These are phyloP conservation scores for Aureobasidium lini DNA, from an alignment of 2,329 filamentous ascomycete species.

Conservation along the genomic window DNA sequence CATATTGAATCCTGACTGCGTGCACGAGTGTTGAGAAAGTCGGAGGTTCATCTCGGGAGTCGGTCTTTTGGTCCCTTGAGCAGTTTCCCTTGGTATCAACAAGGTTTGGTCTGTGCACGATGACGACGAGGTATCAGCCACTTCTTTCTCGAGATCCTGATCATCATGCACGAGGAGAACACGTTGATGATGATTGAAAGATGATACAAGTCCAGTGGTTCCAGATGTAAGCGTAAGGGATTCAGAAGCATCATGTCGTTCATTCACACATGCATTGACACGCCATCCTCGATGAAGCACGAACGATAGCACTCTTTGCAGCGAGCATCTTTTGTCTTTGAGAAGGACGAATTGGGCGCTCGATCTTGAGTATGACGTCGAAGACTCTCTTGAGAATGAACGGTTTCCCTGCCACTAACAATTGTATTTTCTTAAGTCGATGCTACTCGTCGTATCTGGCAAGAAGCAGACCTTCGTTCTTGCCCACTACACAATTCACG, in stretches of 20 bases:
- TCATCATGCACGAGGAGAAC: neutral
- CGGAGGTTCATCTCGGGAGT: neutral
- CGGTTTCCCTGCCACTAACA: neutral
- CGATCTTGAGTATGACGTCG: conserved; percentile 1
- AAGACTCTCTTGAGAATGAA: neutral
- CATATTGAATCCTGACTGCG: neutral
- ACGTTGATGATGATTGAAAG: neutral
- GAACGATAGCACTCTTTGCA: neutral
- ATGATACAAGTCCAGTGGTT: neutral
- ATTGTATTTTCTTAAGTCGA: neutral
- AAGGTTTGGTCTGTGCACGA: neutral
- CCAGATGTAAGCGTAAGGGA: neutral
- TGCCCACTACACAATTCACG: neutral
- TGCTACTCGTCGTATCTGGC: neutral
- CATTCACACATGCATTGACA: neutral
- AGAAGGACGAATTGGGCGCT: neutral
- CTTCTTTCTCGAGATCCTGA: neutral
- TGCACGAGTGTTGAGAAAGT: neutral
- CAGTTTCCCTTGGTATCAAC: neutral
- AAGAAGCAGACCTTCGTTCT: neutral
- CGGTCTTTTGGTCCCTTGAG: neutral
- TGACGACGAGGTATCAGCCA: neutral
- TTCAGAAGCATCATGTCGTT: neutral
- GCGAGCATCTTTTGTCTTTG: neutral
- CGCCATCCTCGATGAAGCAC: neutral